Evolutionary conservation across 1,284 basidiomycete species (phyloP), one percentile per base, ranked within the genome.

Genomic region (Pseudozyma hubeiensis): DNA sequence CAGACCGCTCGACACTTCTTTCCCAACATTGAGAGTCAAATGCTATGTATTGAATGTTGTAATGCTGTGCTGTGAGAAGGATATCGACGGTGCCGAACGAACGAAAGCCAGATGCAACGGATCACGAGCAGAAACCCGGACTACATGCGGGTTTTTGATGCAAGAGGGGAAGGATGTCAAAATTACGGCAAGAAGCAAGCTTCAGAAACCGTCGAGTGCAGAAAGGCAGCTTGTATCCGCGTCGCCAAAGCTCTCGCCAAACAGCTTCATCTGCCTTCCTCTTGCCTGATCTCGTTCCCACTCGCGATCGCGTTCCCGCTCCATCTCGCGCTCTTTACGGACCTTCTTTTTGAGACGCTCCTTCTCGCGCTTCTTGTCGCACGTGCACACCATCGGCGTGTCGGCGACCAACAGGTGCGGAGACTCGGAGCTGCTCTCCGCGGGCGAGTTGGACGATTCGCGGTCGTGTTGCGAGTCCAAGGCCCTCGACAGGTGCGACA

Each of bases 311-410:
- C 72, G 72, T 51, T 75, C 67, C 24, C 72, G 63, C 48, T 75
- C 72, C 46, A 75, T 17, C 40, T 75, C 72, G 39, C 72, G 66
- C 49, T 75, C 72, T 30, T 64, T 66, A 49, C 67, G 66, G 5
- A 75, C 48, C 72, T 71, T 70, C 44, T 64, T 75, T 56, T 65
- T 67, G 51, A 71, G 49, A 37, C 59, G 55, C 50, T 75, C 72
- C 64, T 67, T 66, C n/a, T 75, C 72, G 29, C 53, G 54, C 54
- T 75, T 71, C 64, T 67, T 66, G 51, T 75, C 67, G 64, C 66
- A 70, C n/a, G 67, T 66, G 30, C 72, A 70, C 43, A 64, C 52
- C 48, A 39, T 57, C 3, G 71, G 50, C 48, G 59, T 24, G 24
- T 53, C 53, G 17, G 55, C 53, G n/a, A 54, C 43, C 17, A 37